Evolutionary conservation across 306 rosid genomes (phyloP).

Genomic region (Malus orientalis): DNA sequence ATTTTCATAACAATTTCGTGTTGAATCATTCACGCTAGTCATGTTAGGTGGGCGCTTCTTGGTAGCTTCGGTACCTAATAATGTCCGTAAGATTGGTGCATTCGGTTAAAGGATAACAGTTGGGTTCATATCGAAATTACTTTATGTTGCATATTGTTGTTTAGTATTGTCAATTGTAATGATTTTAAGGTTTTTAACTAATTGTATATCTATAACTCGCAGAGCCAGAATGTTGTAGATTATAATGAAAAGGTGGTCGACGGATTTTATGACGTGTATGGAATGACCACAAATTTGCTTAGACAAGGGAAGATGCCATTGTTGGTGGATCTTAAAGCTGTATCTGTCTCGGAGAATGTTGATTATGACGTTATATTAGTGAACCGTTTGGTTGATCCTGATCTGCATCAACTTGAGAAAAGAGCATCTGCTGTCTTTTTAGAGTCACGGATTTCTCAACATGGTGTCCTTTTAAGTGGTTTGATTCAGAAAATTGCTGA

Average conservation of each 20-base stretch:
- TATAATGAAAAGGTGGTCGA: slow-evolving; percentile 86
- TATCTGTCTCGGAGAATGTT: slow-evolving; percentile 48
- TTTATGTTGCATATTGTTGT: neutral
- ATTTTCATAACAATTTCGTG: neutral
- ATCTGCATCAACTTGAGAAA: slow-evolving; percentile 69
- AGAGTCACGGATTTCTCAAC: slow-evolving; percentile 48
- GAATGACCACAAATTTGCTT: slow-evolving; percentile 48
- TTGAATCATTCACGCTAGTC: neutral
- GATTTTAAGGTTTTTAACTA: slow-evolving; percentile 11
- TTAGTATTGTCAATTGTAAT: neutral
- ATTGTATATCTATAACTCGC: slow-evolving; percentile 29
- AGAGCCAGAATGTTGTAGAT: slow-evolving; percentile 82
- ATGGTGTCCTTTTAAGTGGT: slow-evolving; percentile 60
- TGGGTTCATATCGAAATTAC: neutral
- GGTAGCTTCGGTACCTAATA: neutral
- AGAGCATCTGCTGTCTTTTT: slow-evolving; percentile 37
- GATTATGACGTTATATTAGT: slow-evolving; percentile 81
- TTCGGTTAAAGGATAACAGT: neutral
- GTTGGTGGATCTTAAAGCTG: slow-evolving; percentile 65
- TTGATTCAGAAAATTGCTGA: slow-evolving; percentile 83
- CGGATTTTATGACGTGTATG: slow-evolving; percentile 88
- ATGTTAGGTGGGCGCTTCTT: neutral
- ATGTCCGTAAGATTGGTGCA: neutral
- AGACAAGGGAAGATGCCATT: slow-evolving; percentile 90
- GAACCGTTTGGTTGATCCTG: slow-evolving; percentile 57